Conservation (phyloP, 176 grass and related monocot species). For the Melocanna baccifera region DNA sequence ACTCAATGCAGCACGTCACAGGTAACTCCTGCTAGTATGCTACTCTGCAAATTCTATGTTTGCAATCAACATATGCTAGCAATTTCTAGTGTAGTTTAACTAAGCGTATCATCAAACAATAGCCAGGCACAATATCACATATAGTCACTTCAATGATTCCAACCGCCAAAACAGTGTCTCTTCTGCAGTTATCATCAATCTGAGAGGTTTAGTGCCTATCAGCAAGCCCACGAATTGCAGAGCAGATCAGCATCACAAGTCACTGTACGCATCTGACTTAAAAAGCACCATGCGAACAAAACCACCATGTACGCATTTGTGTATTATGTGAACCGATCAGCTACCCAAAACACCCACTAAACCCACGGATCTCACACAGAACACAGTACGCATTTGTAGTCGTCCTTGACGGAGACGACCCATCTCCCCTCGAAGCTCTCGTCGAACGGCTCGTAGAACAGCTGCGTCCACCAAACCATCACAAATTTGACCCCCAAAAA, state of each 20-base stretch:
- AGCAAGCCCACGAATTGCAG: not conserved
- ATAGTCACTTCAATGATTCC: not conserved
- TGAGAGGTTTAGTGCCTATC: not conserved
- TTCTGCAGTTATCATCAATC: not conserved
- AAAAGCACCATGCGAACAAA: not conserved
- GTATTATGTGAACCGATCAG: not conserved
- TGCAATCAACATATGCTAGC: not conserved
- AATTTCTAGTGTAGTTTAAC: not conserved
- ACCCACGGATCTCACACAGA: constrained; percentile 35
- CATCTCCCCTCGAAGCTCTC: constrained; percentile 77
- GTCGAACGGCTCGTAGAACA: constrained; percentile 88
- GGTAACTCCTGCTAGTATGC: not conserved
- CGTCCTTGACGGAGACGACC: constrained; percentile 68
- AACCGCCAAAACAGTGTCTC: not conserved
- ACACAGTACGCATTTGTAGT: constrained; percentile 62
- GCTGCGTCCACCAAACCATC: constrained; percentile 31
- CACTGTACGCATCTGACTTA: not conserved
- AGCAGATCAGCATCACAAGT: not conserved
- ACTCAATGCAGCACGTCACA: not conserved
- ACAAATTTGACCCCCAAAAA: constrained; percentile 15
- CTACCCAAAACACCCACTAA: not conserved
- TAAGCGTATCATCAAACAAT: not conserved
- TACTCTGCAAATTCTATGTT: not conserved
- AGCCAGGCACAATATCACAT: not conserved
- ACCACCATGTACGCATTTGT: not conserved